These are phyloP conservation scores for Primulina eburnea DNA, from an alignment of 257 asterid species.

Conservation along the genomic window DNA sequence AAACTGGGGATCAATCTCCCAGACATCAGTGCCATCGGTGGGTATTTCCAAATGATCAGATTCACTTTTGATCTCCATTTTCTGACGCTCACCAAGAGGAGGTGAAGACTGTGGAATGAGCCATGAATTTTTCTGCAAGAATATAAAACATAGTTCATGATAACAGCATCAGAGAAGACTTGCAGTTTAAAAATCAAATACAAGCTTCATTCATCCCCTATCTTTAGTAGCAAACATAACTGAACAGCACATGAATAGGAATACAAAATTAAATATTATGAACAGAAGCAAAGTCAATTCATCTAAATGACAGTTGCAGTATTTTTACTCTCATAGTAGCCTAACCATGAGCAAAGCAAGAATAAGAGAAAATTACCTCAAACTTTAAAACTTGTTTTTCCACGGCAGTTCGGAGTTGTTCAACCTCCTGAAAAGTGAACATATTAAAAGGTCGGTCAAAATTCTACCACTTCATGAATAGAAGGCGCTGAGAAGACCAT, in stretches of 20 bases:
- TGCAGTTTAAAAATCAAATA: conserved; percentile 14
- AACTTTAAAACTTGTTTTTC: conserved; percentile 64
- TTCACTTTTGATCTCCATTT: conserved; percentile 38
- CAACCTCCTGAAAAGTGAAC: conserved; percentile 66
- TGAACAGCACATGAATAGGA: not conserved
- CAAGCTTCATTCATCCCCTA: conserved; percentile 5
- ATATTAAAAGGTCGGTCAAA: not conserved
- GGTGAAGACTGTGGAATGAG: conserved; percentile 38
- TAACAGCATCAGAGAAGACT: conserved; percentile 17
- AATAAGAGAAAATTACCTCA: conserved; percentile 54
- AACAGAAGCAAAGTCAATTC: not conserved
- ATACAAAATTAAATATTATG: not conserved
- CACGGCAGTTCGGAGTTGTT: conserved; percentile 63
- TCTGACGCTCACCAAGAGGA: conserved; percentile 37
- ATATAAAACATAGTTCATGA: conserved; percentile 17
- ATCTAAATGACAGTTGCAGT: conserved; percentile 9
- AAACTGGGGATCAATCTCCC: conserved; percentile 64
- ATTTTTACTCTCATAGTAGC: conserved; percentile 5
- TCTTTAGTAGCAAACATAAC: not conserved
- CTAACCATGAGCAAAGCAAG: conserved; percentile 15
- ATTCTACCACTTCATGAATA: not conserved
- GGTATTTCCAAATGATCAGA: conserved; percentile 53
- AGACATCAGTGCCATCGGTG: conserved; percentile 65
- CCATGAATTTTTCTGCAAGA: conserved; percentile 51
- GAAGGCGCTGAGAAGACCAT: not conserved